Base-by-base conservation (phyloP, 352 stramenopile species). In the Globisporangium paddicum region DNA sequence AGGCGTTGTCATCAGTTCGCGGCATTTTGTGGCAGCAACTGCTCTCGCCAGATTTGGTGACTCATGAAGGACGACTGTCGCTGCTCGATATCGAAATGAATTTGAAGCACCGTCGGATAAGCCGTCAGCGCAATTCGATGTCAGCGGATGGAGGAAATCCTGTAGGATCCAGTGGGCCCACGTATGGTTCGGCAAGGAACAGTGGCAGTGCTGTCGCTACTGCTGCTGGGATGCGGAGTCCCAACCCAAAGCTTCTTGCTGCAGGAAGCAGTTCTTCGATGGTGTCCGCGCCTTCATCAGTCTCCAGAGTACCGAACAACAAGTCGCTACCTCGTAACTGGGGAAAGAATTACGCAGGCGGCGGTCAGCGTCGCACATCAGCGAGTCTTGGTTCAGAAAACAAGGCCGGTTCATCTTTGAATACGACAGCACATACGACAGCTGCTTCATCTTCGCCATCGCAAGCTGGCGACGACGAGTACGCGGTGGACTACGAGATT, bases 261-360 rank as follows among this genome's bases (percentile, higher is more conserved):
- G 32, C 30, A 2, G 54, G 37, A 2, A 62, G 45, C 32, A 62
- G 34, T 14, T 48, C n/a, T 30, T 34, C 49, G 8, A n/a, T 55
- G 3, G 21, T 18, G 2, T 42, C 55, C 1, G 23, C 19, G 14
- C 23, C 48, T 44, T 32, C 30, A 2, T 21, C 35, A 9, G 25
- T 25, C 25, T n/a, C 30, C 23, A 58, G 71, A 11, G 48, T 56
- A 0, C 55, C 64, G 10, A 57, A 49, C 2, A 71, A 76, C 18
- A 73, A 73, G 21, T 82, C 82, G 2, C 63, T 89, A 30, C 82
- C 82, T 11, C 75, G 79, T 4, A 87, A 80, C 34, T 89, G 82
- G 82, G 79, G 69, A 10, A 91, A 91, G 45, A 75, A 77, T 23
- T 74, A 85, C 42, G 48, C 62, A 5, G 62, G 68, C 42, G 44